Evolutionary conservation across 1,284 basidiomycete species (phyloP).

Genomic region (Cryptococcus wingfieldii): DNA sequence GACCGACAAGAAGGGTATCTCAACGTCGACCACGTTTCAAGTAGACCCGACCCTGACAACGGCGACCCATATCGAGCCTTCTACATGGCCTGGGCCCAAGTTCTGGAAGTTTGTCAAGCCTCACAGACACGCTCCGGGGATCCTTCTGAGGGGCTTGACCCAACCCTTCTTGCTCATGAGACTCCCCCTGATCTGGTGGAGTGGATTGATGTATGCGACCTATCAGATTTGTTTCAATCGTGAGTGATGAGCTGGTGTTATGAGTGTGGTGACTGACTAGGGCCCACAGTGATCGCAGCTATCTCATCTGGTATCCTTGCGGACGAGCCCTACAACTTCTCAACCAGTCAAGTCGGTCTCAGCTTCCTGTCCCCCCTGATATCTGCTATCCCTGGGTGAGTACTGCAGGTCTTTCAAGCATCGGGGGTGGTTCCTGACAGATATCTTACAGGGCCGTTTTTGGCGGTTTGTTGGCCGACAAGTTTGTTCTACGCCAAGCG

Average conservation of each 20-base stretch:
- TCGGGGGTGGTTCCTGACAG: neutral
- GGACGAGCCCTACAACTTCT: slow-evolving; percentile 22
- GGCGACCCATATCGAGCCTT: neutral
- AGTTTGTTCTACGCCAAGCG: slow-evolving; percentile 10
- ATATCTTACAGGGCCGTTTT: slow-evolving; percentile 1
- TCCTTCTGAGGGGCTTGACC: slow-evolving; percentile 8
- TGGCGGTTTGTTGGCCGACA: slow-evolving; percentile 12
- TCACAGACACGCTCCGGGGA: slow-evolving; percentile 3
- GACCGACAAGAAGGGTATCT: neutral
- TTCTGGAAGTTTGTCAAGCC: slow-evolving; percentile 11
- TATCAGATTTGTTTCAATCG: slow-evolving; percentile 2
- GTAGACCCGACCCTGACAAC: neutral
- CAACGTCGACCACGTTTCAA: neutral
- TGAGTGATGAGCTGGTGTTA: neutral
- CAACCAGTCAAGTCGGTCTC: slow-evolving; percentile 18
- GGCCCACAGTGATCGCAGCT: slow-evolving; percentile 14
- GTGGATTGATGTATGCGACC: slow-evolving; percentile 1
- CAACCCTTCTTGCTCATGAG: slow-evolving; percentile 6
- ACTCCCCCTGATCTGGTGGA: neutral
- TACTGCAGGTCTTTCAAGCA: neutral
- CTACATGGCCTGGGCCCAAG: slow-evolving; percentile 16
- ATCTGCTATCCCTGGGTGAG: slow-evolving; percentile 20
- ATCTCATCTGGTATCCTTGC: slow-evolving; percentile 19
- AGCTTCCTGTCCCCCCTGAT: slow-evolving; percentile 22
- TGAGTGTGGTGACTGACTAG: neutral